These are phyloP conservation scores for Neopestalotiopsis sp. DNA, from an alignment of 2,329 filamentous ascomycete genomes.

Conservation along the genomic window DNA sequence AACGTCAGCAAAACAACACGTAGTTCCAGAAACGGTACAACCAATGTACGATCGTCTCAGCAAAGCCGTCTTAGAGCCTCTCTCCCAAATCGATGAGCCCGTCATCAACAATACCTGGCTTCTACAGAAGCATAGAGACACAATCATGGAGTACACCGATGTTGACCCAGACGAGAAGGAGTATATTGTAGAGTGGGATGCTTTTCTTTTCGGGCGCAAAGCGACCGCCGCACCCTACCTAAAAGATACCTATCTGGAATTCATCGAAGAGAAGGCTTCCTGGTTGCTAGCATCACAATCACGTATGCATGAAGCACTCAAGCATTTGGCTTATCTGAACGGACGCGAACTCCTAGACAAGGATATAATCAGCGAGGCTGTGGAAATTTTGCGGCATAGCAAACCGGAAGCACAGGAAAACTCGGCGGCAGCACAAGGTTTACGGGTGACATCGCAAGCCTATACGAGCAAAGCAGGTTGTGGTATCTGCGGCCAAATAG, in stretches of 20 bases:
- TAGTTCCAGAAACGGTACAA: constrained; percentile 56
- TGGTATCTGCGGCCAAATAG: constrained; percentile 51
- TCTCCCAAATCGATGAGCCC: constrained; percentile 49
- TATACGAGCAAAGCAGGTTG: constrained; percentile 52
- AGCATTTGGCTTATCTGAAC: constrained; percentile 57
- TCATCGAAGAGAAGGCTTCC: constrained; percentile 52
- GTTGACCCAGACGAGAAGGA: constrained; percentile 60
- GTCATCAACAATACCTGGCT: constrained; percentile 57
- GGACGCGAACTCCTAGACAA: constrained; percentile 53
- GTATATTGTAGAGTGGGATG: constrained; percentile 64
- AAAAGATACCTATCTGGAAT: constrained; percentile 55
- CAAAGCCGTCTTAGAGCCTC: constrained; percentile 55
- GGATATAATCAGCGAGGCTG: constrained; percentile 46
- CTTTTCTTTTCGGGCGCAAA: constrained; percentile 55
- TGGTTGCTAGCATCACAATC: constrained; percentile 57
- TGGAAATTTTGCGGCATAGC: constrained; percentile 48
- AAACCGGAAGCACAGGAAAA: constrained; percentile 33
- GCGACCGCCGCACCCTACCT: constrained; percentile 58
- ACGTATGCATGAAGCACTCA: constrained; percentile 59
- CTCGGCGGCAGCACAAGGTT: constrained; percentile 39
- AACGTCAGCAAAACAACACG: constrained; percentile 41
- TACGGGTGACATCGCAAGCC: neutral
- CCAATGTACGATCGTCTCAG: constrained; percentile 63
- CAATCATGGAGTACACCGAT: constrained; percentile 61
- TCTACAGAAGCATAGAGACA: constrained; percentile 63